A percentile compares a stretch with the other conserved stretches of the same genome.
phyloP scores from a whole-genome alignment of 2,329 filamentous ascomycete genomes.

The Mollisia scopiformis region DNA sequence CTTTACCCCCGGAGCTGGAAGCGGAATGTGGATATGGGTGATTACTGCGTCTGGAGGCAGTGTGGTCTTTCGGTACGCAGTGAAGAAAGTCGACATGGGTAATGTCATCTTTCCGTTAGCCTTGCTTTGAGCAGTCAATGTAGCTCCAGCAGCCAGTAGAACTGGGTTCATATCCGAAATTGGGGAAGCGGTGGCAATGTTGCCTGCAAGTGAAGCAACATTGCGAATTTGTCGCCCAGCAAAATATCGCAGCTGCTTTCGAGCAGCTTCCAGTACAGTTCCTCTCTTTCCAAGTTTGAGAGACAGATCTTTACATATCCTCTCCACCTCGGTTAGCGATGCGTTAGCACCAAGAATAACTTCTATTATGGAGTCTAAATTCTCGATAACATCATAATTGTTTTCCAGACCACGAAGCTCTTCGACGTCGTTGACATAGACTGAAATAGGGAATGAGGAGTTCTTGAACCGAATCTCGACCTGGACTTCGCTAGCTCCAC shows the following conservation, averaged over 20 bases:
- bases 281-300: constrained; percentile 64
- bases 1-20: constrained; percentile 65
- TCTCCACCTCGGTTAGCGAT: constrained; percentile 84
- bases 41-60: constrained; percentile 83
- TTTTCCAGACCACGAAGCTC: constrained; percentile 77
- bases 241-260: constrained; percentile 93
- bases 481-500: constrained; percentile 93
- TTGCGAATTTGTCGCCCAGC: constrained; percentile 94
- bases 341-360: constrained; percentile 79
- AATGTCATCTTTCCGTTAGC: constrained; percentile 45
- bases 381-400: constrained; percentile 59
- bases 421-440: constrained; percentile 88
- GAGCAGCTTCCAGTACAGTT: constrained; percentile 70
- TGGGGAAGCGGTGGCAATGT: constrained; percentile 88
- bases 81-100: constrained; percentile 87
- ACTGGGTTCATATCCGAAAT: constrained; percentile 96
- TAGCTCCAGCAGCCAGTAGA: constrained; percentile 81
- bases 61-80: constrained; percentile 82
- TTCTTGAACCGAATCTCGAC: constrained; percentile 98
- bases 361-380: constrained; percentile 42
- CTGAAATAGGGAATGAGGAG: constrained; percentile 82
- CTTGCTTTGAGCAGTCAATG: constrained; percentile 71
- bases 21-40: constrained; percentile 77
- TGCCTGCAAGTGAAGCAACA: constrained; percentile 91
- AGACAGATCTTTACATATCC: constrained; percentile 42